These are phyloP conservation scores for Aspergillus fumigatus DNA, from an alignment of 2,329 filamentous ascomycete species.

Conservation along the genomic window DNA sequence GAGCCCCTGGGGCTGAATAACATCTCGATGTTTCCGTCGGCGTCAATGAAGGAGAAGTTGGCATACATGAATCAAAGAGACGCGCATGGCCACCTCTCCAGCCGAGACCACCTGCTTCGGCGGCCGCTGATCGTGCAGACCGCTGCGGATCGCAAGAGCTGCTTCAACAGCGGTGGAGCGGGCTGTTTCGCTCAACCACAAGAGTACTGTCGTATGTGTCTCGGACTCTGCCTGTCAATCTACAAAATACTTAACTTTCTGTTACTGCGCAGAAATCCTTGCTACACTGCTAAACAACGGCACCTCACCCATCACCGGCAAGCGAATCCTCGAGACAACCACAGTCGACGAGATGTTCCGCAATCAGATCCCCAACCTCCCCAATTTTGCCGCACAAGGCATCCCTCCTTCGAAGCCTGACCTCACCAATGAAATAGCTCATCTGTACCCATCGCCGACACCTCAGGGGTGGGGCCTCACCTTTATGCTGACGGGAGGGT, in stretches of 20 bases:
- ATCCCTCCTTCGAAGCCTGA: slow-evolving; percentile 47
- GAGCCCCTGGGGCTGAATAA: slow-evolving; percentile 46
- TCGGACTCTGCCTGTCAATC: no score
- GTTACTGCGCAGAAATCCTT: slow-evolving; percentile 50
- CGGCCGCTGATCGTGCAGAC: slow-evolving; percentile 43
- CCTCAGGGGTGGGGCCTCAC: slow-evolving; percentile 63
- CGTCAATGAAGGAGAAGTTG: slow-evolving; percentile 51
- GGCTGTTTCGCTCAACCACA: slow-evolving; percentile 57
- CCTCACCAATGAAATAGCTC: slow-evolving; percentile 45
- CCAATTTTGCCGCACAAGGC: slow-evolving; percentile 47
- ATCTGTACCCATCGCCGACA: slow-evolving; percentile 47
- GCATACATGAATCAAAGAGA: slow-evolving; percentile 55
- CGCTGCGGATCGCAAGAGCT: slow-evolving; percentile 39
- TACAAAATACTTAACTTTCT: background rate
- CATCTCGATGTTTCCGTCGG: slow-evolving; percentile 54
- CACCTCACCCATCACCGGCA: slow-evolving; percentile 52
- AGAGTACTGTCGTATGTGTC: slow-evolving; percentile 54
- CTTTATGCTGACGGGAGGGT: slow-evolving; percentile 51
- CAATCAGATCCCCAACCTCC: slow-evolving; percentile 57
- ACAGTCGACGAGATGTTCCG: slow-evolving; percentile 62
- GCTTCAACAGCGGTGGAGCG: slow-evolving; percentile 59
- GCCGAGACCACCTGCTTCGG: slow-evolving; percentile 50
- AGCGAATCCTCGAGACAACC: slow-evolving; percentile 50
- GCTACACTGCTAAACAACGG: slow-evolving; percentile 62
- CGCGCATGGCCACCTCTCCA: slow-evolving; percentile 38